Base-by-base conservation (phyloP, 768 basidiomycete species). In the Piloderma croceum region DNA sequence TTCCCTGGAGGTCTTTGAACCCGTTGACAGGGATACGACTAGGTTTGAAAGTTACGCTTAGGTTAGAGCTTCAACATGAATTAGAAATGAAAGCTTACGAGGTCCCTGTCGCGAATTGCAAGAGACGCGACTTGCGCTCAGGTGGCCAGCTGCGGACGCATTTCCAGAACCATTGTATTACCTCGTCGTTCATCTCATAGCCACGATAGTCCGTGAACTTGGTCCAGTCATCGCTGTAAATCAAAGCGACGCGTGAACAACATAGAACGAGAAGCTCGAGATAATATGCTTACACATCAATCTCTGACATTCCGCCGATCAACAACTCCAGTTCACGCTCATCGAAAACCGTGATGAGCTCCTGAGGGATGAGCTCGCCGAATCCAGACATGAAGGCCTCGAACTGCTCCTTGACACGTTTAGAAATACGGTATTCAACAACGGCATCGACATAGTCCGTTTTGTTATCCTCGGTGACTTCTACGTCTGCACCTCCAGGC, bases 111-210 rank as follows among this genome's bases (percentile, higher is more conserved):
- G 93, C 91, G 59, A 99, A 99, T 63, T 98, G 94, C 39, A 98
- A 69, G 38, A 97, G 65, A 23, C 94, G 88, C 11, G 90, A 92
- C 70, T 99, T 99, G 64, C 93, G 84, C 70, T 99, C 96, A 1
- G 94, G 83, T 9, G 96, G 94, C 96, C 96, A 99, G 52, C 84
- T 81, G 50, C 90, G 85, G 33, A 99, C 90, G 54, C 90, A 92
- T 68, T 97, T 91, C 96, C 96, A 99, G 83, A 99, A 99, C 96
- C 96, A 99, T 58, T 97, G 91, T 42, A 99, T 93, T 35, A 93
- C 89, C 56, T 94, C 90, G 57, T 94, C 91, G 53, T 84, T 87
- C 65, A 90, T 81, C 65, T 92, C 89, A 57, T 93, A 94, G 12
- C 91, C 94, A 49, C 94, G 84, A 66, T 98, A 98, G 61, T 98